A percentile compares a stretch with the other conserved stretches of the same genome.
phyloP scores from a whole-genome alignment of 2,329 filamentous ascomycete species.

The Fusarium pseudoanthophilum region DNA sequence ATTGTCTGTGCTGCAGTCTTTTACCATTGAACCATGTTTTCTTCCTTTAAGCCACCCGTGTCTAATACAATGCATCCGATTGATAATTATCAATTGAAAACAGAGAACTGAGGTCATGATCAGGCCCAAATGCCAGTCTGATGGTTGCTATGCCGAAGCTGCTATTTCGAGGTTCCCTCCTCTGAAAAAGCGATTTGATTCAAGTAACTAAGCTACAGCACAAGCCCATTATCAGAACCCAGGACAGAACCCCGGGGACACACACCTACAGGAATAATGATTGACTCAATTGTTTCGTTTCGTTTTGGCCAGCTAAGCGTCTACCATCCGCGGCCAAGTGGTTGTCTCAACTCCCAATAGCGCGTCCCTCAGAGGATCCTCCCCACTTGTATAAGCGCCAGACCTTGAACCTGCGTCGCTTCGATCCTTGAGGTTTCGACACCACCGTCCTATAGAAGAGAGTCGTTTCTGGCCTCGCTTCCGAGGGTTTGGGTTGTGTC shows the following conservation, averaged over 20 bases:
- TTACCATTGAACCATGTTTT: background rate
- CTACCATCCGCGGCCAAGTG: conserved; percentile 35
- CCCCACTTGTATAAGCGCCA: conserved; percentile 44
- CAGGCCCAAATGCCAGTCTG: background rate
- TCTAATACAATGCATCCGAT: background rate
- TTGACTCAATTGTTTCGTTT: conserved; percentile 7
- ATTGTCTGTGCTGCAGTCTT: background rate
- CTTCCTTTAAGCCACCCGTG: background rate
- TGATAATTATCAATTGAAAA: background rate
- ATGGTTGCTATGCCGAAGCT: background rate
- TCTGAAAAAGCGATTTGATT: background rate
- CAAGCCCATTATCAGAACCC: conserved; percentile 13
- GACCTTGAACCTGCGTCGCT: conserved; percentile 23
- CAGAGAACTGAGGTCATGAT: background rate
- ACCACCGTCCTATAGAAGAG: conserved; percentile 20
- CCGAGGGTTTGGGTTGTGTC: conserved; percentile 37
- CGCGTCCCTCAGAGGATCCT: conserved; percentile 1
- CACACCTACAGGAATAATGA: background rate
- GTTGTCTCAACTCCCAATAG: conserved; percentile 40
- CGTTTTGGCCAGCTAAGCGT: conserved; percentile 8
- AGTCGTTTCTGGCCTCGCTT: conserved; percentile 22
- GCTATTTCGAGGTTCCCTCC: background rate
- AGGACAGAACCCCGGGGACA: background rate
- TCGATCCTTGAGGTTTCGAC: conserved; percentile 7
- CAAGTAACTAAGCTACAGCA: background rate